phyloP scores from a whole-genome alignment of 768 basidiomycete species.

The Nevesoporus exiguus region DNA sequence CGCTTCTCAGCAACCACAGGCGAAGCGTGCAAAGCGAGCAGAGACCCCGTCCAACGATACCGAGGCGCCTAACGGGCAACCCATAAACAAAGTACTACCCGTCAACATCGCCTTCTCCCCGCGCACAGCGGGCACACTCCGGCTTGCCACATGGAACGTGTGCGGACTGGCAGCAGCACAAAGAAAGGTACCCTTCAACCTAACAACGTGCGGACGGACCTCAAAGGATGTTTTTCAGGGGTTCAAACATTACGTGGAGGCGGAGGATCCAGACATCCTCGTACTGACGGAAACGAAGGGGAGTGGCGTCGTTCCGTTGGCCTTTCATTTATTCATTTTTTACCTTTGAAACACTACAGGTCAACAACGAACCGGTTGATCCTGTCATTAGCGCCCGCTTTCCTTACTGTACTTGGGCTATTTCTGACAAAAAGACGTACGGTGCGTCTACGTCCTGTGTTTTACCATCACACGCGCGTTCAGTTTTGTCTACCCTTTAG shows the following conservation, averaged over 20 bases:
- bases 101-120: slow-evolving; percentile 54
- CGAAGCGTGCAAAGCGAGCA: slow-evolving; percentile 29
- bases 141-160: slow-evolving; percentile 76
- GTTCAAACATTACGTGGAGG: slow-evolving; percentile 77
- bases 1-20: slow-evolving; percentile 13
- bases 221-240: slow-evolving; percentile 44
- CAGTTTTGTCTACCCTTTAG: slow-evolving; percentile 36
- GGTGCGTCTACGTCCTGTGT: slow-evolving; percentile 38
- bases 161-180: slow-evolving; percentile 71
- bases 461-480: not conserved
- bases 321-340: slow-evolving; percentile 9
- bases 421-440: slow-evolving; percentile 75
- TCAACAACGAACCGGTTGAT: slow-evolving; percentile 67
- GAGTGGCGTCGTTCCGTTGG: not conserved
- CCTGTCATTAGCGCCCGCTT: slow-evolving; percentile 54
- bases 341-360: slow-evolving; percentile 38
- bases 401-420: slow-evolving; percentile 74
- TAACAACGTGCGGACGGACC: not conserved
- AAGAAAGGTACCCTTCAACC: slow-evolving; percentile 58
- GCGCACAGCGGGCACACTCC: slow-evolving; percentile 43
- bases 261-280: slow-evolving; percentile 82
- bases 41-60: slow-evolving; percentile 13
- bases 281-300: slow-evolving; percentile 88
- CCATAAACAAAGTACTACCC: slow-evolving; percentile 74
- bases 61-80: slow-evolving; percentile 48